phyloP scores from a whole-genome alignment of 2,329 filamentous ascomycete genomes.

The Teratosphaeria epicoccoides region DNA sequence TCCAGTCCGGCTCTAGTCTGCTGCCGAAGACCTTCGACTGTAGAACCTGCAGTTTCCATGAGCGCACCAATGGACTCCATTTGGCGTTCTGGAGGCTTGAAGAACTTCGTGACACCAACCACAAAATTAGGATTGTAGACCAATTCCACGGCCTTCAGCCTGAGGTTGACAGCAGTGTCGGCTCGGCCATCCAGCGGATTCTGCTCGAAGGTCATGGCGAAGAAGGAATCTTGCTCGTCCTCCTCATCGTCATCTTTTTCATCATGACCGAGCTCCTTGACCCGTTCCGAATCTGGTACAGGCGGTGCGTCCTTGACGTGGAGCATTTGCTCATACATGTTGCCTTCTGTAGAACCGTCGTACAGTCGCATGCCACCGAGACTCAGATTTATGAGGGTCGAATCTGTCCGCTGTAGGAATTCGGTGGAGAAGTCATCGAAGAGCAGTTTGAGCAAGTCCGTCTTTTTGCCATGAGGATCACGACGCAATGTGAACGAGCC shows the following conservation, averaged over 20 bases:
- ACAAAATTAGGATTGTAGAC: slow-evolving; percentile 95
- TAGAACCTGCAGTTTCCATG: slow-evolving; percentile 91
- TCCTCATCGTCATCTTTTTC: slow-evolving; percentile 33
- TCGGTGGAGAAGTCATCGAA: slow-evolving; percentile 94
- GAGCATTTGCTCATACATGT: slow-evolving; percentile 88
- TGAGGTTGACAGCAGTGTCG: slow-evolving; percentile 80
- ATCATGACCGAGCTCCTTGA: slow-evolving; percentile 39
- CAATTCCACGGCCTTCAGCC: slow-evolving; percentile 89
- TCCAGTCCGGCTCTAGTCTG: slow-evolving; percentile 93
- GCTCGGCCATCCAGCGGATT: slow-evolving; percentile 89
- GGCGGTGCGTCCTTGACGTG: slow-evolving; percentile 78
- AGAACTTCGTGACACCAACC: slow-evolving; percentile 85
- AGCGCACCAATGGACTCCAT: slow-evolving; percentile 97
- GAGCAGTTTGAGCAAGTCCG: slow-evolving; percentile 77
- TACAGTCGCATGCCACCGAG: slow-evolving; percentile 89
- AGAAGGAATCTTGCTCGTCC: slow-evolving; percentile 65
- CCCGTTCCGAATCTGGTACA: slow-evolving; percentile 39
- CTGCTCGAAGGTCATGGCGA: slow-evolving; percentile 84
- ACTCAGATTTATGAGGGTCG: slow-evolving; percentile 75
- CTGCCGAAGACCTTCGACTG: slow-evolving; percentile 86
- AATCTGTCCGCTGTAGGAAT: slow-evolving; percentile 80
- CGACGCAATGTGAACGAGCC: slow-evolving; percentile 92
- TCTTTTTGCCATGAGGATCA: slow-evolving; percentile 64
- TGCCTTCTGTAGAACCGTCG: slow-evolving; percentile 87
- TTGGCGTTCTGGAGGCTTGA: slow-evolving; percentile 88